Evolutionary conservation across 768 basidiomycete genomes (phyloP).

Genomic region (Rickenella mellea): DNA sequence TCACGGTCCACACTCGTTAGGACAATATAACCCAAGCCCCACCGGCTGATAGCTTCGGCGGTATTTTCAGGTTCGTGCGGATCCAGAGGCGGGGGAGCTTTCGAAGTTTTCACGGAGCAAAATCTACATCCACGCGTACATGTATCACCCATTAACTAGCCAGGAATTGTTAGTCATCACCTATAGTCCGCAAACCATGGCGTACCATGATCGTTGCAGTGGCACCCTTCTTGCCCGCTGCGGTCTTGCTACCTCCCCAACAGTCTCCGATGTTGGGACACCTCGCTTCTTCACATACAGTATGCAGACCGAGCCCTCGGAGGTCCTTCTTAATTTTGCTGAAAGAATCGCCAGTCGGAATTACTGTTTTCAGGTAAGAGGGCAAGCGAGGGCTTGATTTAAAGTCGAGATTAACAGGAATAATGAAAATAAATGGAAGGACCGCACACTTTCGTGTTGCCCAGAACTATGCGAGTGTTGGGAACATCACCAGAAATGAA

Average conservation of each 20-base stretch:
- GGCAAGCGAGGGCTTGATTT: slow-evolving; percentile 70
- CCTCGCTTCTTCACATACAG: slow-evolving; percentile 96
- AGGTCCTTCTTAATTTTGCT: slow-evolving; percentile 93
- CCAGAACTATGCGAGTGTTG: slow-evolving; percentile 59
- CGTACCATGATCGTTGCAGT: slow-evolving; percentile 98
- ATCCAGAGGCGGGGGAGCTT: slow-evolving; percentile 81
- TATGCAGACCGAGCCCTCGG: slow-evolving; percentile 83
- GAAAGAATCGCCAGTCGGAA: slow-evolving; percentile 83
- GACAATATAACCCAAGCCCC: slow-evolving; percentile 98
- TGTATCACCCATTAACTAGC: slow-evolving; percentile 95
- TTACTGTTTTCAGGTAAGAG: slow-evolving; percentile 80
- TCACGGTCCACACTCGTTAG: slow-evolving; percentile 95
- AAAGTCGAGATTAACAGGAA: slow-evolving; percentile 2
- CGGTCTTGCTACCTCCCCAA: slow-evolving; percentile 81
- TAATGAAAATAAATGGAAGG: not conserved
- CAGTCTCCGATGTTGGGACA: slow-evolving; percentile 99
- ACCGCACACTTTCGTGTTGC: slow-evolving; percentile 58
- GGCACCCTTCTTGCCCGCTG: slow-evolving; percentile 64
- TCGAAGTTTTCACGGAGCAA: slow-evolving; percentile 93
- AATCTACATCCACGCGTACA: slow-evolving; percentile 97
- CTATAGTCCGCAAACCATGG: not conserved
- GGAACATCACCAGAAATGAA: slow-evolving; percentile 58
- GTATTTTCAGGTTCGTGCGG: slow-evolving; percentile 97
- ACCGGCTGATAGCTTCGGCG: slow-evolving; percentile 93
- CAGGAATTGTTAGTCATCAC: not conserved